Conservation (phyloP, 257 asterid species). For the Nicotiana tabacum region DNA sequence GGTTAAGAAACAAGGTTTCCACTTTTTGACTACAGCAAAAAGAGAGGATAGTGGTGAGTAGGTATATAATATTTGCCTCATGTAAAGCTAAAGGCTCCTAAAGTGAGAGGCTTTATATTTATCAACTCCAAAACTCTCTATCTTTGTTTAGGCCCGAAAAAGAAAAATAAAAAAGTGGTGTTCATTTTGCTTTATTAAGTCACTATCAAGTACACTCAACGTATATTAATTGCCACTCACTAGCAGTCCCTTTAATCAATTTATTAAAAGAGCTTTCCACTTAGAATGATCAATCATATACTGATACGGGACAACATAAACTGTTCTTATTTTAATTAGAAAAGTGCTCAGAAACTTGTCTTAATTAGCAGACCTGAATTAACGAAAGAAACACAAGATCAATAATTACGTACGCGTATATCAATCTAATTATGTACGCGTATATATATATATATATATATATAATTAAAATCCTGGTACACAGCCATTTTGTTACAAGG, state of each 20-base stretch:
- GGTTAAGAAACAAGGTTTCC: background rate
- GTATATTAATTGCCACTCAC: background rate
- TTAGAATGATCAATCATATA: background rate
- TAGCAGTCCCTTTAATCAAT: background rate
- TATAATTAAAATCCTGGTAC: too few species aligned
- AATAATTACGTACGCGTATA: too few species aligned
- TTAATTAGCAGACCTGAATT: too few species aligned
- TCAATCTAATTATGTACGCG: too few species aligned
- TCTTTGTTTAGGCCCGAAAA: background rate
- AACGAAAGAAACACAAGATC: too few species aligned
- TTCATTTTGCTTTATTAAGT: slow-evolving; percentile 5
- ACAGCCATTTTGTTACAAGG: too few species aligned
- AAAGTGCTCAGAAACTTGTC: background rate
- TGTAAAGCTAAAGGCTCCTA: background rate
- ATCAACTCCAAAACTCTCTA: background rate
- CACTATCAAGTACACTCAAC: background rate
- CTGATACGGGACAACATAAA: background rate
- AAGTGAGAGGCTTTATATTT: slow-evolving; percentile 2
- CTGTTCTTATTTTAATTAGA: background rate
- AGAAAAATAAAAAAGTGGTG: background rate
- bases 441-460: too few species aligned
- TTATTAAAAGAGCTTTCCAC: background rate
- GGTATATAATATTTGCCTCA: background rate
- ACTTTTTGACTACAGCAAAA: background rate
- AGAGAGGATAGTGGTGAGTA: background rate